These are phyloP conservation scores for Komagataella populi DNA, from an alignment of 805 yeast genomes.

Conservation along the genomic window DNA sequence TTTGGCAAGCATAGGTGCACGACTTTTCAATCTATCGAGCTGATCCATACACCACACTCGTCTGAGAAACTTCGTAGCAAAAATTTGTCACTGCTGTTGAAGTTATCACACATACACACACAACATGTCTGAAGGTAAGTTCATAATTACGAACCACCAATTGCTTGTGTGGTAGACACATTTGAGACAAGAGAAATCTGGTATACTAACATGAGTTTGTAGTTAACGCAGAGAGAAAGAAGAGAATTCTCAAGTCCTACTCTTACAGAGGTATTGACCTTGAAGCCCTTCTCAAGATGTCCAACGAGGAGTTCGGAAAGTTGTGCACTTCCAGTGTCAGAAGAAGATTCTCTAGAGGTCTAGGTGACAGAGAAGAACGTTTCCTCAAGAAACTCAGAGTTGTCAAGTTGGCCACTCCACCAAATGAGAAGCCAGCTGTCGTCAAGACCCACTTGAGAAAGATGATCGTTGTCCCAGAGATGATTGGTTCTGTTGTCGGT, in stretches of 20 bases:
- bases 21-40: neutral
- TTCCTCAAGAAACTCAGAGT: conserved; percentile 95
- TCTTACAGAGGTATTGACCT: conserved; percentile 98
- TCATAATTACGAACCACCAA: neutral
- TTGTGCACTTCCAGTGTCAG: conserved; percentile 97
- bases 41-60: neutral
- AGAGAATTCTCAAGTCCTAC: conserved; percentile 92
- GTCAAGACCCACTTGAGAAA: conserved; percentile 99
- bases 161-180: neutral
- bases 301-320: conserved; percentile 94
- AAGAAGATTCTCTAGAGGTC: conserved; percentile 98
- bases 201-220: conserved; percentile 12
- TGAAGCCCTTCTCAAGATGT: conserved; percentile 82
- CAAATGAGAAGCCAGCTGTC: conserved; percentile 92
- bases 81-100: neutral
- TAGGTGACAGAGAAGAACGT: conserved; percentile 89
- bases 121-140: conserved; percentile 16
- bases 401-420: conserved; percentile 82
- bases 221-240: conserved; percentile 41
- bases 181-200: neutral
- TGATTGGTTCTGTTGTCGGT: conserved; percentile 98
- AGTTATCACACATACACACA: neutral
- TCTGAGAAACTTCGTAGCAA: neutral
- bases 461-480: conserved; percentile 98
- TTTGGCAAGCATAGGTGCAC: conserved; percentile 1